These are phyloP conservation scores for rapeseed (Brassica napus) DNA, from an alignment of 345 rosid genomes.

Conservation along the genomic window DNA sequence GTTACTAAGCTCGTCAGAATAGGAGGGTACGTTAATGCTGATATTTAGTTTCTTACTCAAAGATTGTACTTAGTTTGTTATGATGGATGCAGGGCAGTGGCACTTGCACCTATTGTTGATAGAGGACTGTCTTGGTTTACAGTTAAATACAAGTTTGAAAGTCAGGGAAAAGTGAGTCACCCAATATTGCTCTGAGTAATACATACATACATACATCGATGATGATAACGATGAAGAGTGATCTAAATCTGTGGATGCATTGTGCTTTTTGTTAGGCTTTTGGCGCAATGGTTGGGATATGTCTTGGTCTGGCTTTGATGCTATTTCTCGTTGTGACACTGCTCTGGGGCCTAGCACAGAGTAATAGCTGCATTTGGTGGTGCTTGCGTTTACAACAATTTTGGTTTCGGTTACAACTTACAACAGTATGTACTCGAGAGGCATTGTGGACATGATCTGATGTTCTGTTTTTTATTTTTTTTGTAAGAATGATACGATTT, in stretches of 20 bases:
- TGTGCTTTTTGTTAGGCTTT: conserved; percentile 56
- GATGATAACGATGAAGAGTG: neutral
- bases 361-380: conserved; percentile 8
- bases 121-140: conserved; percentile 85
- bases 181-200: neutral
- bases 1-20: conserved; percentile 83
- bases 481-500: neutral
- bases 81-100: conserved; percentile 67
- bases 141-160: conserved; percentile 59
- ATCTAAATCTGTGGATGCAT: conserved; percentile 2
- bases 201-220: neutral
- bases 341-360: conserved; percentile 50
- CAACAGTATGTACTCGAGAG: neutral
- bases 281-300: conserved; percentile 60
- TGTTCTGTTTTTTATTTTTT: too few species aligned
- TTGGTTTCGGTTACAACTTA: neutral
- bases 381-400: conserved; percentile 8
- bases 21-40: conserved; percentile 69
- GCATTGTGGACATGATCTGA: neutral
- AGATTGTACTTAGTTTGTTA: neutral
- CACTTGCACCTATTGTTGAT: conserved; percentile 88
- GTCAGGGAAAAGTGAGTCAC: conserved; percentile 68
- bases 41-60: neutral
- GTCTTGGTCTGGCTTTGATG: conserved; percentile 73
- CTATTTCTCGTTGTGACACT: conserved; percentile 67